A percentile compares a stretch with the other conserved stretches of the same genome.
These are phyloP conservation scores for Talaromyces piceae DNA, from an alignment of 2,329 filamentous ascomycete genomes.

Conservation along the genomic window DNA sequence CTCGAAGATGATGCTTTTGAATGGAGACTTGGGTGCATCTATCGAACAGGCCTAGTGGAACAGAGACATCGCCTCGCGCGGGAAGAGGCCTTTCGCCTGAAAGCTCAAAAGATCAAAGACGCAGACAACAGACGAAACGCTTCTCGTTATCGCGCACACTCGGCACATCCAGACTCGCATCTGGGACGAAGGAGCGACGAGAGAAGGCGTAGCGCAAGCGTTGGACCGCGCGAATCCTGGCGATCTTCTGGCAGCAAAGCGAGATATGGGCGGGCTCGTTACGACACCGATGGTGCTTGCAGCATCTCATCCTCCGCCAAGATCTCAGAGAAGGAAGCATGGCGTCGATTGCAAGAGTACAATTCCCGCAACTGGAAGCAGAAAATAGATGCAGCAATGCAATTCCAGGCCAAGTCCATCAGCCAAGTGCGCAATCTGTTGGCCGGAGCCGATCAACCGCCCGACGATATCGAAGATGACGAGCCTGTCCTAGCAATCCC, in stretches of 20 bases:
- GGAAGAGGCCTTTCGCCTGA: conserved; percentile 82
- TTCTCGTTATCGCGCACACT: conserved; percentile 47
- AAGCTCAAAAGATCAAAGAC: conserved; percentile 75
- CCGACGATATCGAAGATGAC: conserved; percentile 71
- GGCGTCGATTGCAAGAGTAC: conserved; percentile 64
- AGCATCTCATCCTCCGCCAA: conserved; percentile 65
- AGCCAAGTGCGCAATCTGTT: conserved; percentile 72
- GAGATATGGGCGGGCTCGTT: conserved; percentile 42
- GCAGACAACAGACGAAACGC: conserved; percentile 48
- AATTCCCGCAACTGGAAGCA: conserved; percentile 90
- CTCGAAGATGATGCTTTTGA: conserved; percentile 95
- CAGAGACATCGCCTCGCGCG: conserved; percentile 83
- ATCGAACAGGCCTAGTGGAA: conserved; percentile 78
- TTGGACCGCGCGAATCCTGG: conserved; percentile 37
- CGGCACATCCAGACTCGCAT: conserved; percentile 40
- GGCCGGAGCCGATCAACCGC: conserved; percentile 72
- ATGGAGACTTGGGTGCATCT: conserved; percentile 94
- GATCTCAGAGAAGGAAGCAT: conserved; percentile 68
- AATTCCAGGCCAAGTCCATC: conserved; percentile 63
- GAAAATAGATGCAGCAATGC: conserved; percentile 71
- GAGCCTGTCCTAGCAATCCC: conserved; percentile 83
- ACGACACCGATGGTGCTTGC: conserved; percentile 71
- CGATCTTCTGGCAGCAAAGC: conserved; percentile 2
- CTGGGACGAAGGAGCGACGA: conserved; percentile 31
- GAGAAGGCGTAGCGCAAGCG: conserved; percentile 49